Conservation (phyloP, 345 rosid genomes). For the Linum lewisii region DNA sequence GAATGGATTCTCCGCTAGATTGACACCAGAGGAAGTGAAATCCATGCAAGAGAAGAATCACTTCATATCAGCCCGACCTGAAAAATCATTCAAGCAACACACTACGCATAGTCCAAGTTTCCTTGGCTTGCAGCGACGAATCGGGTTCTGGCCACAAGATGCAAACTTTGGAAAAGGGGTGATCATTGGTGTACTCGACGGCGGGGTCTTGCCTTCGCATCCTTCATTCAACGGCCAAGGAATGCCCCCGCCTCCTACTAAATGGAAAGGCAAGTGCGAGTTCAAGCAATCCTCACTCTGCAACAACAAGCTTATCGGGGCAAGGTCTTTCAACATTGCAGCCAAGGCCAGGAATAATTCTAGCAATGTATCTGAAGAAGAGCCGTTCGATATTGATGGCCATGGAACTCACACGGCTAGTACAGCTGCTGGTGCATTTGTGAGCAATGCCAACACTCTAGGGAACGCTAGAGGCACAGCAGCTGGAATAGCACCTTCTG, state of each 20-base stretch:
- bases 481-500: background rate
- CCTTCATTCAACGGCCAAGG: background rate
- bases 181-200: background rate
- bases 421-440: background rate
- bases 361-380: background rate
- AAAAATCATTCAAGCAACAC: conserved; percentile 15
- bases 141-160: background rate
- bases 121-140: background rate
- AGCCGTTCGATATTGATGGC: background rate
- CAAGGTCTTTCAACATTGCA: background rate
- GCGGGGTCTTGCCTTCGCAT: background rate
- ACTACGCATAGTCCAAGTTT: background rate
- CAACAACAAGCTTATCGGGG: background rate
- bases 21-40: conserved; percentile 29
- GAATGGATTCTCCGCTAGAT: conserved; percentile 33
- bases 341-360: background rate
- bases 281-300: background rate
- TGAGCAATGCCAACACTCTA: background rate
- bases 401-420: conserved; percentile 2
- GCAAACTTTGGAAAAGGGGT: background rate
- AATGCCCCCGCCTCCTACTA: background rate
- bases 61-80: conserved; percentile 29
- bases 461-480: background rate
- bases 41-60: conserved; percentile 21
- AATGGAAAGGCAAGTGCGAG: conserved; percentile 1